Base-by-base conservation (phyloP, 2,329 filamentous ascomycete genomes). In the Metarhizium sp. region DNA sequence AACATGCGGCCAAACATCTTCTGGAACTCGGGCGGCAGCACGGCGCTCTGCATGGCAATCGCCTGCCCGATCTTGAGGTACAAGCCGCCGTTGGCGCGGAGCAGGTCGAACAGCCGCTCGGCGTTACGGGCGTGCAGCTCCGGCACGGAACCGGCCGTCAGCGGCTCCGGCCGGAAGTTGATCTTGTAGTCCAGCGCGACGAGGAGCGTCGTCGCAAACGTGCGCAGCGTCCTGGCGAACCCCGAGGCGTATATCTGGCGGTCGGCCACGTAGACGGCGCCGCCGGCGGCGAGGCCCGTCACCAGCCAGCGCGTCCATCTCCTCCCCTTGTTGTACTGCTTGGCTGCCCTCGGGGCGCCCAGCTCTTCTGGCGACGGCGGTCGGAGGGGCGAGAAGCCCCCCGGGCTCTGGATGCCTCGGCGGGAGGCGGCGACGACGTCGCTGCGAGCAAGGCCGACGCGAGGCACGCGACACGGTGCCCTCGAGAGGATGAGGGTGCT, bases 1-100 rank as follows among this genome's bases (percentile, higher is more conserved):
- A 97, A 99, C 90, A 99, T 96, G 65, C 87, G 82, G 25, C 87
- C 79, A 67, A 99, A 99, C 91, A 96, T 97, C 65, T 86, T 85
- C 75, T 96, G 91, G 64, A 97, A 97, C 71, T 96, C 91, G 0
- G 92, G 89, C 30, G 94, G 94, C 59, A 99, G 74, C 30, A 97
- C 85, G 0, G 92, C 92, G 62, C 88, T 92, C 77, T 99, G 94
- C 94, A 97, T 97, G 14, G 92, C 94, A 62, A 99, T 92, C 4
- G 94, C 94, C 76, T 99, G 94, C 0, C 94, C 94, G 57, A 99
- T 96, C 78, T 99, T 99, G 67, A 97, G 78, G 67, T 97, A 99
- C 18, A 99, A 73, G 0, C 94, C 94, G 58, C 94, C 92, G 78
- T 99, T 99, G 55, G 82, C 76, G 30, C 89, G 81, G 61, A 97